A percentile compares a stretch with the other conserved stretches of the same genome.
Conservation (phyloP, 2,329 filamentous ascomycete species). For the Ascocoryne sarcoides region DNA sequence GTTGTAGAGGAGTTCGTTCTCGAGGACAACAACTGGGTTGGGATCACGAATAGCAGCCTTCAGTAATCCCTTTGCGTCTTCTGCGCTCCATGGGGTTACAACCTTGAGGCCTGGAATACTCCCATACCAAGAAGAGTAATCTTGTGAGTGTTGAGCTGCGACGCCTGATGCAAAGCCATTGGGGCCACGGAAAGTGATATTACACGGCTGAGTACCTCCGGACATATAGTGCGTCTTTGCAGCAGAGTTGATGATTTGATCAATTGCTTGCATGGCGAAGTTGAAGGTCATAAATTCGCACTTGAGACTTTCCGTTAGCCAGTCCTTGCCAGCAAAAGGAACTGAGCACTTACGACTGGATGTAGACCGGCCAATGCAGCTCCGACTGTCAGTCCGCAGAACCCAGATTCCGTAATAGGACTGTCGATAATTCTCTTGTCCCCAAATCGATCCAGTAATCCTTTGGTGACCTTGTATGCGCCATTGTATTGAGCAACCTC, state of each 20-base stretch:
- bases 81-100: conserved; percentile 88
- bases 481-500: conserved; percentile 99
- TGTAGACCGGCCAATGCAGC: conserved; percentile 90
- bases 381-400: conserved; percentile 86
- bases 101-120: conserved; percentile 97
- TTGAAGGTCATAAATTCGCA: conserved; percentile 99
- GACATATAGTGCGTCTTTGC: conserved; percentile 99
- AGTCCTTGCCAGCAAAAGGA: conserved; percentile 4
- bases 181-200: conserved; percentile 98
- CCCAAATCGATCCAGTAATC: conserved; percentile 91
- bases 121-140: conserved; percentile 98
- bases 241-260: conserved; percentile 98
- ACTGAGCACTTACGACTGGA: conserved; percentile 64
- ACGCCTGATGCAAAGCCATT: conserved; percentile 97
- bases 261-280: conserved; percentile 99
- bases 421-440: conserved; percentile 97
- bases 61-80: conserved; percentile 95
- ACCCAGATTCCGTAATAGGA: conserved; percentile 96
- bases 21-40: conserved; percentile 87
- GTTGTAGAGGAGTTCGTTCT: conserved; percentile 89
- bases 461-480: conserved; percentile 99
- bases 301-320: conserved; percentile 35
- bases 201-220: conserved; percentile 97
- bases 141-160: conserved; percentile 95
- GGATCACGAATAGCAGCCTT: conserved; percentile 98